Evolutionary conservation across 148 eudicot genomes (phyloP).

Genomic region (Silene uniflora): DNA sequence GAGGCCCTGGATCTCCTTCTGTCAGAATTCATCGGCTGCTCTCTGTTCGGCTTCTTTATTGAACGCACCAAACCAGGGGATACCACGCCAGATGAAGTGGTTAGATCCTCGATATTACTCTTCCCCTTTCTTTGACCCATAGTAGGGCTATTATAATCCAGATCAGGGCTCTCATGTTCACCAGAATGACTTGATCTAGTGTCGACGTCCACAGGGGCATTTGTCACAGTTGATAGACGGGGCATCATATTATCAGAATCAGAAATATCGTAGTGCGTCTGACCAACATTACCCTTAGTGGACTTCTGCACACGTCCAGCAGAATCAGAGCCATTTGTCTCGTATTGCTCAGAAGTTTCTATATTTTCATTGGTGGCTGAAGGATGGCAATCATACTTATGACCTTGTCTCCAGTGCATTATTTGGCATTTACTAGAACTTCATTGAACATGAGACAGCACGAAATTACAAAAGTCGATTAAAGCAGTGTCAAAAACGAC

Average conservation of each 20-base stretch:
- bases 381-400: slow-evolving; percentile 31
- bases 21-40: slow-evolving; percentile 10
- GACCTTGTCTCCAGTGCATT: slow-evolving; percentile 37
- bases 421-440: slow-evolving; percentile 41
- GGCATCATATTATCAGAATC: slow-evolving; percentile 20
- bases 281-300: not conserved
- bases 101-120: slow-evolving; percentile 2
- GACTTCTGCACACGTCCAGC: slow-evolving; percentile 14
- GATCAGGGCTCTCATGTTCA: slow-evolving; percentile 4
- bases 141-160: not conserved
- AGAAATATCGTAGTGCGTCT: slow-evolving; percentile 3
- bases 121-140: slow-evolving; percentile 17
- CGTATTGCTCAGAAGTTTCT: slow-evolving; percentile 16
- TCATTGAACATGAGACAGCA: slow-evolving; percentile 7
- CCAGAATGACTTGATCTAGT: slow-evolving; percentile 2
- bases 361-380: slow-evolving; percentile 16
- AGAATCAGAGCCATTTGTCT: slow-evolving; percentile 13
- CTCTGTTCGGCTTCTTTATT: slow-evolving; percentile 14
- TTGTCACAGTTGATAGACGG: slow-evolving; percentile 26
- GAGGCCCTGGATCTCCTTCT: slow-evolving; percentile 26
- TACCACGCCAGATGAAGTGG: not conserved
- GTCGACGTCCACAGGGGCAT: slow-evolving; percentile 7
- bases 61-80: slow-evolving; percentile 17
- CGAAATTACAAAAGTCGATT: not conserved
- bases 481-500: not conserved